Conservation (phyloP, 257 asterid genomes). For the Eustoma russellianum region DNA sequence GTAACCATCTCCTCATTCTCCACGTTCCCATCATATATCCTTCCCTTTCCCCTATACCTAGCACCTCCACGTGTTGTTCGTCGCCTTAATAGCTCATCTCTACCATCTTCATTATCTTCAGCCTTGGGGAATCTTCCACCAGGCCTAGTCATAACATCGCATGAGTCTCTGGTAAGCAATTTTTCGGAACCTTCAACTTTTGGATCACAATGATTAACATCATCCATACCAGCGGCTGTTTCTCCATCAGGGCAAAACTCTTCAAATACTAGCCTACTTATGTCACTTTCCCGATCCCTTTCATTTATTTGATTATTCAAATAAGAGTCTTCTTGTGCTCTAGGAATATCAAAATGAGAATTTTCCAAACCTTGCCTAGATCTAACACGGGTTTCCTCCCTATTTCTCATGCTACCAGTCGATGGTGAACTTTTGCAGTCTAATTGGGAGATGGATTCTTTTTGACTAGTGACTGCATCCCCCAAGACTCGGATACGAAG, state of each 20-base stretch:
- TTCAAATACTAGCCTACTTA: slow-evolving; percentile 35
- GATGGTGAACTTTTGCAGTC: slow-evolving; percentile 43
- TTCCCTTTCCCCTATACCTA: slow-evolving; percentile 56
- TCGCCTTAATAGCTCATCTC: slow-evolving; percentile 68
- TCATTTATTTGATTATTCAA: slow-evolving; percentile 32
- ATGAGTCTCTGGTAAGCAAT: slow-evolving; percentile 38
- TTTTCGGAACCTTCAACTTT: slow-evolving; percentile 62
- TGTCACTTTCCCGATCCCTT: slow-evolving; percentile 39
- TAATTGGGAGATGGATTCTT: slow-evolving; percentile 39
- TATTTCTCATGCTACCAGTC: slow-evolving; percentile 32
- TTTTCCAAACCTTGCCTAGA: slow-evolving; percentile 40
- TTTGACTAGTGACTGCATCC: slow-evolving; percentile 51
- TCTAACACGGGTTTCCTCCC: slow-evolving; percentile 73
- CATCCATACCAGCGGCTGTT: slow-evolving; percentile 36
- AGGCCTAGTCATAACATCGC: slow-evolving; percentile 47
- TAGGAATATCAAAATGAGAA: slow-evolving; percentile 44
- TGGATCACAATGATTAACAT: slow-evolving; percentile 36
- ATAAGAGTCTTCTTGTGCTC: slow-evolving; percentile 30
- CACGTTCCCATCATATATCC: slow-evolving; percentile 48
- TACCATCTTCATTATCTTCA: slow-evolving; percentile 67
- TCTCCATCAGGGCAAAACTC: slow-evolving; percentile 61
- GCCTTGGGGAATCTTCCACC: slow-evolving; percentile 58
- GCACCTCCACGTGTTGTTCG: slow-evolving; percentile 48
- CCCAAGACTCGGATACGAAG: slow-evolving; percentile 76
- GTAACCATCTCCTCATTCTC: slow-evolving; percentile 62